Conservation (phyloP, 495 filamentous ascomycete species). For the Daldinia loculata region DNA sequence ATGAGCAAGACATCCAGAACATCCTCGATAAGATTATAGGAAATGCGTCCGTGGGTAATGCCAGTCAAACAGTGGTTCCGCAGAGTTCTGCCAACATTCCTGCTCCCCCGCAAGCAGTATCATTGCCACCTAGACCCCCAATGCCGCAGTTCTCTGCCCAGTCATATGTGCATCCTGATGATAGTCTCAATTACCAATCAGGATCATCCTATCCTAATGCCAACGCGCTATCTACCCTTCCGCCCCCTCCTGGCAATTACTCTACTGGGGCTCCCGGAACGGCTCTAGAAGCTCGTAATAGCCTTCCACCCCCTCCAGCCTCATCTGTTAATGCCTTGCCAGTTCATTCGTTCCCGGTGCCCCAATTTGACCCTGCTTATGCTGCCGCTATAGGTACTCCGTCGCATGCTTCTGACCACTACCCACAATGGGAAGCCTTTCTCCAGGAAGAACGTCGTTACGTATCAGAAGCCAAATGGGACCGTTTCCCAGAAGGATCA, state of each 20-base stretch:
- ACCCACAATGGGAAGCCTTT: constrained; percentile 85
- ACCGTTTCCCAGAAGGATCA: constrained; percentile 86
- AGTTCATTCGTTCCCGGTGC: constrained; percentile 28
- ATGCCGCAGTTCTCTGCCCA: constrained; percentile 51
- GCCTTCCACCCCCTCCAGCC: constrained; percentile 67
- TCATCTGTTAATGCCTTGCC: constrained; percentile 56
- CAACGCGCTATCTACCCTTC: constrained; percentile 56
- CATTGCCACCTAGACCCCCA: constrained; percentile 64
- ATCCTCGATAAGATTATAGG: constrained; percentile 62
- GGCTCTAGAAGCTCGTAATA: constrained; percentile 59
- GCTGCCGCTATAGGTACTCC: constrained; percentile 20
- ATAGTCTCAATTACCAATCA: constrained; percentile 42
- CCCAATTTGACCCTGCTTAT: constrained; percentile 39
- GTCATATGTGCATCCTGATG: constrained; percentile 32
- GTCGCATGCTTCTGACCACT: constrained; percentile 63
- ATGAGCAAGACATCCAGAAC: constrained; percentile 59
- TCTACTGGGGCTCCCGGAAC: constrained; percentile 63
- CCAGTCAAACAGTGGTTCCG: constrained; percentile 17
- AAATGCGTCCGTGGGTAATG: constrained; percentile 45
- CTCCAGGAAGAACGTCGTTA: constrained; percentile 79
- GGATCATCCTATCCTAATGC: constrained; percentile 36
- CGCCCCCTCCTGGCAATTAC: constrained; percentile 55
- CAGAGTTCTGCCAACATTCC: constrained; percentile 46
- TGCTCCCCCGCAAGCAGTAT: constrained; percentile 57
- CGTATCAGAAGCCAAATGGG: constrained; percentile 91